Evolutionary conservation across 129 eudicot genomes (phyloP).

Genomic region (Arctium minus): DNA sequence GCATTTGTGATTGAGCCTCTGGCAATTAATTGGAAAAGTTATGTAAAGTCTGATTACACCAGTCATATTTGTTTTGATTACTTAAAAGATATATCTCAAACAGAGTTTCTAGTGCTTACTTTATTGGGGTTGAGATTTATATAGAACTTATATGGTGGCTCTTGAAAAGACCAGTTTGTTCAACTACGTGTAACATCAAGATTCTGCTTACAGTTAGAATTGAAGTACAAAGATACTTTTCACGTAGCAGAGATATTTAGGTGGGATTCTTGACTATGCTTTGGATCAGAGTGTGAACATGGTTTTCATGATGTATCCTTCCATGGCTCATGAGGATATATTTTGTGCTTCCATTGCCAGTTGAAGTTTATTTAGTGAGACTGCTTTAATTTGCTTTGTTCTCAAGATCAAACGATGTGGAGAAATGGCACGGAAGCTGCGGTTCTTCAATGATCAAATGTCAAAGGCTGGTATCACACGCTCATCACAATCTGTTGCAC

Average conservation of each 20-base stretch:
- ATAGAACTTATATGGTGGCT: not conserved
- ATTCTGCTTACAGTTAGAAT: not conserved
- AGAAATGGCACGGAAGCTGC: slow-evolving; percentile 82
- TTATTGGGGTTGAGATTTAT: not conserved
- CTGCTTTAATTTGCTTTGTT: slow-evolving; percentile 1
- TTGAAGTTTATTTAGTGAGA: not conserved
- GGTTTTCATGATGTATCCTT: not conserved
- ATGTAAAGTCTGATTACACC: not conserved
- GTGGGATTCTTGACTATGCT: not conserved
- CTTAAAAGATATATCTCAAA: not conserved
- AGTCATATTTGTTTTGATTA: not conserved
- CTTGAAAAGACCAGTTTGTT: not conserved
- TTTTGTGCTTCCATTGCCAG: not conserved
- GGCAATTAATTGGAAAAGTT: not conserved
- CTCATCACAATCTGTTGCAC: slow-evolving; percentile 32
- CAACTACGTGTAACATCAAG: not conserved
- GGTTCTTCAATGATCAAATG: slow-evolving; percentile 73
- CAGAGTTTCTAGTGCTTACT: not conserved
- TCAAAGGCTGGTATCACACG: slow-evolving; percentile 50
- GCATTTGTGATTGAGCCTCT: not conserved
- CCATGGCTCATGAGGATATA: not conserved
- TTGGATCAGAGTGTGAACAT: not conserved
- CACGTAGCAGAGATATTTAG: not conserved
- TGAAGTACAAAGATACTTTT: not conserved
- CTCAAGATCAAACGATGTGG: slow-evolving; percentile 76